Percentiles rank a stretch among this genome's conserved stretches.
These are phyloP conservation scores for Hericium erinaceus DNA, from an alignment of 768 basidiomycete species.

Conservation along the genomic window DNA sequence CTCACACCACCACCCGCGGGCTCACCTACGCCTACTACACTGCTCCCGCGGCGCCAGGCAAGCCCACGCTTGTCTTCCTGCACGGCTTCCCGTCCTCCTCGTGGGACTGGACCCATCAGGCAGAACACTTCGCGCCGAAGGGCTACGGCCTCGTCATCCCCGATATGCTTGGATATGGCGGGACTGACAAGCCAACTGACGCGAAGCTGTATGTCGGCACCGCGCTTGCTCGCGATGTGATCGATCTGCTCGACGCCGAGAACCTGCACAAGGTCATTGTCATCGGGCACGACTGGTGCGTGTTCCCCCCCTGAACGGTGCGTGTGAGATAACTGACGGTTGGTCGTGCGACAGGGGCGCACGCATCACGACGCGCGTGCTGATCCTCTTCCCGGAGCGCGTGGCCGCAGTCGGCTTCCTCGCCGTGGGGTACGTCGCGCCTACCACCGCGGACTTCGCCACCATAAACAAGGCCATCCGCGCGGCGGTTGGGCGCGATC, in stretches of 20 bases:
- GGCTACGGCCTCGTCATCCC: slow-evolving; percentile 14
- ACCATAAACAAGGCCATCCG: slow-evolving; percentile 18
- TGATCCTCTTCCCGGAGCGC: slow-evolving; percentile 29
- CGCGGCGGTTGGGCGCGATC: slow-evolving; percentile 25
- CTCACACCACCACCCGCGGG: slow-evolving; percentile 22
- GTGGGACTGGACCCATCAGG: slow-evolving; percentile 32
- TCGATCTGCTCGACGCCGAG: slow-evolving; percentile 25
- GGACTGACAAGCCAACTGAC: slow-evolving; percentile 32
- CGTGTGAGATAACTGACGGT: not conserved
- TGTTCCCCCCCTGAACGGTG: not conserved
- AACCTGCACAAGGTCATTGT: slow-evolving; percentile 20
- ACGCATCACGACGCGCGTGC: slow-evolving; percentile 24
- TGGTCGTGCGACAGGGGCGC: slow-evolving; percentile 24
- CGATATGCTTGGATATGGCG: slow-evolving; percentile 16
- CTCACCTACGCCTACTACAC: slow-evolving; percentile 31
- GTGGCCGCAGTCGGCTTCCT: slow-evolving; percentile 32
- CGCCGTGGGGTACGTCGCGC: slow-evolving; percentile 25
- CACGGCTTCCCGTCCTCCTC: slow-evolving; percentile 40
- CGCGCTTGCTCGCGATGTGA: slow-evolving; percentile 21
- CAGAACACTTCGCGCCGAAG: slow-evolving; percentile 26
- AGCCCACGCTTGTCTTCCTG: slow-evolving; percentile 31
- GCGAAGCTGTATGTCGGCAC: slow-evolving; percentile 18
- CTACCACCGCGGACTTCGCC: slow-evolving; percentile 20
- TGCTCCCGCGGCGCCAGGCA: slow-evolving; percentile 16
- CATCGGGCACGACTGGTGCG: slow-evolving; percentile 28